Evolutionary conservation across 352 stramenopile genomes (phyloP).

Genomic region (Globisporangium spiculum): DNA sequence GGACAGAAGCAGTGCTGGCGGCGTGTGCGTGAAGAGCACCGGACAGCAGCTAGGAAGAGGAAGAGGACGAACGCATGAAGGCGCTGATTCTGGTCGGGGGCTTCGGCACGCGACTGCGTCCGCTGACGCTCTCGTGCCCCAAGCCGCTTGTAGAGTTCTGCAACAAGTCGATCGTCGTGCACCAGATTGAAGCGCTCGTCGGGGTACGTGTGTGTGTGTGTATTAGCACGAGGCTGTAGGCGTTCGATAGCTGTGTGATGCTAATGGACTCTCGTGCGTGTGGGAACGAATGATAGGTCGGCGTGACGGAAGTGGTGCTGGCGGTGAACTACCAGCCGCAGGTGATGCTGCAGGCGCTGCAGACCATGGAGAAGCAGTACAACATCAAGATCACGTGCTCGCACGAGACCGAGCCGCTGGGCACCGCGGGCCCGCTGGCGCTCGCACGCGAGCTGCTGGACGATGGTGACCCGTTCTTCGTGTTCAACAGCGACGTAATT

Average conservation of each 20-base stretch:
- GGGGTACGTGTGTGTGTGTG: slow-evolving; percentile 30
- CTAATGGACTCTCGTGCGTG: background rate
- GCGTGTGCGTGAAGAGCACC: background rate
- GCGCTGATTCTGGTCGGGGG: slow-evolving; percentile 89
- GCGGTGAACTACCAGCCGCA: slow-evolving; percentile 90
- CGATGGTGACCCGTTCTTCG: slow-evolving; percentile 86
- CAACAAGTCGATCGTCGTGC: slow-evolving; percentile 89
- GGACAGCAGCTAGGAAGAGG: background rate
- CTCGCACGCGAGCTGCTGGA: slow-evolving; percentile 82
- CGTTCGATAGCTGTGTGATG: background rate
- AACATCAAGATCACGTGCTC: slow-evolving; percentile 90
- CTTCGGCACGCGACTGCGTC: slow-evolving; percentile 87
- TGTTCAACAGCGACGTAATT: slow-evolving; percentile 90
- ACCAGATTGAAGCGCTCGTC: slow-evolving; percentile 89
- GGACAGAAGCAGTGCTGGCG: background rate
- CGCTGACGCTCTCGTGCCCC: slow-evolving; percentile 86
- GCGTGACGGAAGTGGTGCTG: slow-evolving; percentile 87
- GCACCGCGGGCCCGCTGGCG: slow-evolving; percentile 78
- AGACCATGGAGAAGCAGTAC: slow-evolving; percentile 84
- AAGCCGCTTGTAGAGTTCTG: slow-evolving; percentile 91
- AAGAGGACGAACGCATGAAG: slow-evolving; percentile 62
- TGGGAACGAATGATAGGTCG: slow-evolving; percentile 40
- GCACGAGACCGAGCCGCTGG: slow-evolving; percentile 81
- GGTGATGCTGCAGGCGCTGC: slow-evolving; percentile 81
- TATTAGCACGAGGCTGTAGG: background rate